Evolutionary conservation across 2,329 filamentous ascomycete genomes (phyloP).

Genomic region (Diplodia scrobiculata): DNA sequence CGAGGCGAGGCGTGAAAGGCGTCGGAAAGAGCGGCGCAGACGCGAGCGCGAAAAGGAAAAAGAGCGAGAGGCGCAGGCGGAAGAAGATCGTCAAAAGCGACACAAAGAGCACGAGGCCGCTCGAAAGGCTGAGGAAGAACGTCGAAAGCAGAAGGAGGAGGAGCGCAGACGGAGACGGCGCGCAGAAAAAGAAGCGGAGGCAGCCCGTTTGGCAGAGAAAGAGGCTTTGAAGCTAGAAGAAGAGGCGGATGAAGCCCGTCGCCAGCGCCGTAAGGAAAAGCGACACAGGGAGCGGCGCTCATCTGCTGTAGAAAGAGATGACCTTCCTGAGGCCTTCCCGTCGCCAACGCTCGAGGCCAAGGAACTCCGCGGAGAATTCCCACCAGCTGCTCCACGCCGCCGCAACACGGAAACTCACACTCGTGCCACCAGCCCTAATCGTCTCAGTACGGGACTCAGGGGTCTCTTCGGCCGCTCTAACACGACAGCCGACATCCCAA

Average conservation of each 20-base stretch:
- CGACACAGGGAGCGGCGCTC: neutral
- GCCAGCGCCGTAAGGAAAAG: conserved; percentile 5
- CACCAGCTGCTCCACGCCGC: conserved; percentile 9
- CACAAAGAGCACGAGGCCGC: neutral
- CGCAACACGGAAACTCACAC: conserved; percentile 4
- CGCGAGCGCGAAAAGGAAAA: neutral
- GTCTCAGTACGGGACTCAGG: neutral
- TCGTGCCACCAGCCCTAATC: conserved; percentile 7
- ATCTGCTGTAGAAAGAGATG: neutral
- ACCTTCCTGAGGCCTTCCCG: neutral
- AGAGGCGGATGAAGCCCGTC: conserved; percentile 8
- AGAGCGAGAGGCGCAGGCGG: conserved; percentile 37
- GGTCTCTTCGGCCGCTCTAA: conserved; percentile 12
- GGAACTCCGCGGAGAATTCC: neutral
- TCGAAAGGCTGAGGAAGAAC: conserved; percentile 1
- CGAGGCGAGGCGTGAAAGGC: neutral
- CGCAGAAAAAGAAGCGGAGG: conserved; percentile 1
- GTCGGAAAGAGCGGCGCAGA: neutral
- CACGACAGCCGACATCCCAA: neutral
- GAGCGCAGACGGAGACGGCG: neutral
- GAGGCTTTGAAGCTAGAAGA: neutral
- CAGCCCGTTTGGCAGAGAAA: neutral
- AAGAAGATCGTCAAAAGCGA: conserved; percentile 5
- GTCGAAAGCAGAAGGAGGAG: neutral
- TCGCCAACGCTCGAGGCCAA: conserved; percentile 20